Evolutionary conservation across 768 basidiomycete species (phyloP).

Genomic region (Boletus rubroflammeus): DNA sequence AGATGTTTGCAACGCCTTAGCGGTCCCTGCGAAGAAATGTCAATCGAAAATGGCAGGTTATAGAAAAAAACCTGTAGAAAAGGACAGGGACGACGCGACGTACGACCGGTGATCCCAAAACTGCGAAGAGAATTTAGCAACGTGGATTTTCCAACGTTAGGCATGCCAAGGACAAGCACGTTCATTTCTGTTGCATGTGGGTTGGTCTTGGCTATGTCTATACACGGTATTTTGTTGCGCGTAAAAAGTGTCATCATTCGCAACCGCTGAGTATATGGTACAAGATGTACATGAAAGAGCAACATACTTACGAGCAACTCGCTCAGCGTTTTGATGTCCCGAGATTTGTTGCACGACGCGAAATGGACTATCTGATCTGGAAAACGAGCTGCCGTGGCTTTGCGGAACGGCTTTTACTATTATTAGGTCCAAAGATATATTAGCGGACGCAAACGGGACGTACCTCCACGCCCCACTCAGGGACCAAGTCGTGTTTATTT

Average conservation of each 20-base stretch:
- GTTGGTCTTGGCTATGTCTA: constrained; percentile 68
- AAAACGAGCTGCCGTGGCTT: constrained; percentile 66
- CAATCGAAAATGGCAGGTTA: constrained; percentile 1
- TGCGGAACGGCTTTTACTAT: constrained; percentile 60
- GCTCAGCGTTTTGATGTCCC: constrained; percentile 62
- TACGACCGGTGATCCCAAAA: constrained; percentile 85
- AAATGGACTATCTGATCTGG: constrained; percentile 68
- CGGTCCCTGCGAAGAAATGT: constrained; percentile 46
- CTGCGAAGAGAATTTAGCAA: constrained; percentile 85
- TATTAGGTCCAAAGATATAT: constrained; percentile 9
- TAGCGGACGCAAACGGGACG: constrained; percentile 9
- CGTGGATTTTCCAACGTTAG: constrained; percentile 97
- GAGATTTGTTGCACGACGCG: constrained; percentile 64
- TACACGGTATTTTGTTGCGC: background rate
- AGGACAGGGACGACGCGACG: constrained; percentile 30
- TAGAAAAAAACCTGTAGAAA: background rate
- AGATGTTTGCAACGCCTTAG: constrained; percentile 88
- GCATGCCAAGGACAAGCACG: constrained; percentile 96
- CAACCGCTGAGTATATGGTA: background rate
- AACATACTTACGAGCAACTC: constrained; percentile 73
- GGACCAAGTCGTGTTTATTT: constrained; percentile 90
- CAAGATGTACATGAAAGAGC: background rate
- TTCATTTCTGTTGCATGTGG: constrained; percentile 75
- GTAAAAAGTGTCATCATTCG: background rate
- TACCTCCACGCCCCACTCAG: constrained; percentile 85